Base-by-base conservation (phyloP, 2,329 filamentous ascomycete genomes). In the Xylaria sp. region DNA sequence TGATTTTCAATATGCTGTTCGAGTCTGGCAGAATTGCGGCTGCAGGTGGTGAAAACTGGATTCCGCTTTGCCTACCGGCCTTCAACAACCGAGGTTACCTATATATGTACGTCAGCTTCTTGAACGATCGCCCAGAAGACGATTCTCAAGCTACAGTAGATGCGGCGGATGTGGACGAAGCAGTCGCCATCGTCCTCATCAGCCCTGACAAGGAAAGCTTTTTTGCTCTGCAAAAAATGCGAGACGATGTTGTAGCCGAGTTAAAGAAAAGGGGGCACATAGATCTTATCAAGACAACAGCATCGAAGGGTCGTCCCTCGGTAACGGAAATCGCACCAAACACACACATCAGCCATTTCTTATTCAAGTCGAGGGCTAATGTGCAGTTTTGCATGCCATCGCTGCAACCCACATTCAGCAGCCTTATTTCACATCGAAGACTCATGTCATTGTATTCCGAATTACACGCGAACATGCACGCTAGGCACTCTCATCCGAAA, bases 1-100 rank as follows among this genome's bases (percentile, higher is more conserved):
- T 99, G 55, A 94, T 99, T 69, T 99, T 99, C 86, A 98, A 98
- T 78, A 99, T 99, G 97, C 89, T 99, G 1, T 99, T 99, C 76
- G 94, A 97, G 82, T 96, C 95, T 1, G 93, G 94, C 58, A 92
- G 93, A 52, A 92, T 99, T 78, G 95, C 96, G 78, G 92, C 94
- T 23, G 94, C 93, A 6, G 94, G 87, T 48, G 96, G 95, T 37
- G 96, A 99, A 81, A 98, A 95, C 76, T 99, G 96, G 96, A 95
- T 98, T 57, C 96, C 96, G 0, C 86, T 99, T 7, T 99, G 96
- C 76, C 87, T 99, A 2, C 97, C 96, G 0, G 95, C 94, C 5
- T 99, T 99, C 83, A 99, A 99, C 82, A 98, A 94, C 80, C 92
- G 91, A 61, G 97, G 96, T 31, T 99, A 97, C 78, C 86, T 99